Evolutionary conservation across 768 basidiomycete species (phyloP), one percentile per base, ranked within the genome.

Genomic region (Tulasnella calospora): DNA sequence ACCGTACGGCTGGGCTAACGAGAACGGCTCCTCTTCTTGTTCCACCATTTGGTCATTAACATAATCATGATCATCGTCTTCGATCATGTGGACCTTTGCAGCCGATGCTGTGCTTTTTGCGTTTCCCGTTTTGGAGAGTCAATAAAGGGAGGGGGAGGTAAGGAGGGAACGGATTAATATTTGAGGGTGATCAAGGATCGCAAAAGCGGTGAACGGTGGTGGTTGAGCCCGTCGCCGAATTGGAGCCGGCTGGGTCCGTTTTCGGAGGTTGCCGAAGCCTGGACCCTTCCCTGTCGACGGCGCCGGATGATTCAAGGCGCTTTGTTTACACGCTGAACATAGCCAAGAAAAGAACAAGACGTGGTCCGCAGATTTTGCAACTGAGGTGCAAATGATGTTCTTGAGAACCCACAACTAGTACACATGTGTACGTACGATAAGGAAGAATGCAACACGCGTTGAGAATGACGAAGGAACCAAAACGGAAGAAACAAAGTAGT

Each of bases 1-100:
- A 13, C 76, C 76, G 33, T 78, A 70, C 21, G 69, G 76, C 40
- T 78, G 67, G 19, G 41, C 41, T 71, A 71, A 71, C 71, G 36
- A 71, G 35, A 44, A 71, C 41, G 71, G 35, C 17, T 36, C 41
- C 17, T 44, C 36, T 23, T 71, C 71, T 36, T 36, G 15, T 36
- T 19, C 30, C 0, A 9, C 33, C 7, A 10, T 5, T 21, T 71
- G 17, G 7, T 71, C 15, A 41, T 73, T 35, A 73, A 44, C 38
- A 21, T 10, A 6, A 23, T 13, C 33, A 17, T 74, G 27, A 10
- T 36, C 38, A 23, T 33, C 44, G 44, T 40, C 73, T 6, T 23
- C 13, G 23, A 40, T 27, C 38, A 71, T 36, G 23, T 35, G 71
- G 36, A 35, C 33, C 30, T 71, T 44, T n/a, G n/a, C n/a, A 4